These are phyloP conservation scores for Zancudomyces culisetae DNA, from an alignment of 371 early-diverging fungal species.

Conservation along the genomic window DNA sequence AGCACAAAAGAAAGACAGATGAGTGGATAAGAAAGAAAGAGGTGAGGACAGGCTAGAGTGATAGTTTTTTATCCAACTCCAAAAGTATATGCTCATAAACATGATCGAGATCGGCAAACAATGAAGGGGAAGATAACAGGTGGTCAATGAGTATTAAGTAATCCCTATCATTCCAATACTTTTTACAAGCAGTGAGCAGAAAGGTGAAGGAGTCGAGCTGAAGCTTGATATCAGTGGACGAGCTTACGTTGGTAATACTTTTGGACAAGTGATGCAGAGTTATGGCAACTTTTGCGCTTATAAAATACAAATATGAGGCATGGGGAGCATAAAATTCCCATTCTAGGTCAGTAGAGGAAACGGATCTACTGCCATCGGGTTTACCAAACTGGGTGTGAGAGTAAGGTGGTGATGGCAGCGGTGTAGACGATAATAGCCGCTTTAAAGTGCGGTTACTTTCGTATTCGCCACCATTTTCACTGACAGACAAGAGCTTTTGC, in stretches of 20 bases:
- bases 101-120: background rate
- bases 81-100: background rate
- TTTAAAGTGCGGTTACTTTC: conserved; percentile 13
- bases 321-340: conserved; percentile 27
- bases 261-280: conserved; percentile 20
- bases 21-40: too few species aligned
- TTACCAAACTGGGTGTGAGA: too few species aligned
- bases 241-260: background rate
- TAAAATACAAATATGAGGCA: conserved; percentile 20
- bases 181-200: conserved; percentile 15
- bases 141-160: conserved; percentile 15
- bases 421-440: conserved; percentile 12
- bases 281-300: conserved; percentile 21
- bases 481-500: conserved; percentile 15
- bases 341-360: conserved; percentile 21
- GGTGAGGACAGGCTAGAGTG: too few species aligned
- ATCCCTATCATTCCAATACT: conserved; percentile 25
- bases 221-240: conserved; percentile 7
- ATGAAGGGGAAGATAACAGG: conserved; percentile 18
- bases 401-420: too few species aligned
- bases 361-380: too few species aligned
- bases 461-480: conserved; percentile 12
- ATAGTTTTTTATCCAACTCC: conserved; percentile 1
- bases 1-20: too few species aligned
- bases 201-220: conserved; percentile 11